These are phyloP conservation scores for Thelonectria blattea DNA, from an alignment of 2,329 filamentous ascomycete genomes.

Conservation along the genomic window DNA sequence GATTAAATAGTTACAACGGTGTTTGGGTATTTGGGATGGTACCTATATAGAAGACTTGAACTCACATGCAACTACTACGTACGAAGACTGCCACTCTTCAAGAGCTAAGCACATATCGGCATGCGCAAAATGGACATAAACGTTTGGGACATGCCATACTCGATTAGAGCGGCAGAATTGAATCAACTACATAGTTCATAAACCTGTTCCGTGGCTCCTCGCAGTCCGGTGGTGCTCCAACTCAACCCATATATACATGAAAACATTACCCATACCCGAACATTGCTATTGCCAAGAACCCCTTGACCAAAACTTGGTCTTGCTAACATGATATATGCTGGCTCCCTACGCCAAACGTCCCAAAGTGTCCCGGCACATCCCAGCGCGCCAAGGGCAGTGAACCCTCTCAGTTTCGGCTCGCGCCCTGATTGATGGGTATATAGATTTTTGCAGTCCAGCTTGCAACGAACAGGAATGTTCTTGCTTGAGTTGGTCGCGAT, in stretches of 20 bases:
- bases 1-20: constrained; percentile 32
- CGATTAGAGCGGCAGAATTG: constrained; percentile 11
- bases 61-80: not conserved
- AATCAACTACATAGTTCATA: constrained; percentile 23
- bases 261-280: constrained; percentile 26
- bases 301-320: constrained; percentile 12
- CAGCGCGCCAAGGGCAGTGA: constrained; percentile 8
- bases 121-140: not conserved
- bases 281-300: constrained; percentile 21
- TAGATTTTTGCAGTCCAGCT: constrained; percentile 3
- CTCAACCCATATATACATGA: constrained; percentile 26
- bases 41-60: constrained; percentile 27
- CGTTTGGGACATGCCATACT: constrained; percentile 4
- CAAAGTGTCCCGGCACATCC: constrained; percentile 6
- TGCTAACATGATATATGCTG: constrained; percentile 16
- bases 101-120: not conserved
- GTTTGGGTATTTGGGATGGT: constrained; percentile 27
- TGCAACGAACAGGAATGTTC: not conserved
- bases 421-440: not conserved
- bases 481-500: not conserved
- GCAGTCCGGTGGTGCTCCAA: constrained; percentile 1
- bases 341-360: constrained; percentile 18
- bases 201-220: constrained; percentile 11
- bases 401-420: constrained; percentile 8
- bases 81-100: not conserved